These are phyloP conservation scores for Aspergillus taichungensis DNA, from an alignment of 495 filamentous ascomycete genomes.

Conservation along the genomic window DNA sequence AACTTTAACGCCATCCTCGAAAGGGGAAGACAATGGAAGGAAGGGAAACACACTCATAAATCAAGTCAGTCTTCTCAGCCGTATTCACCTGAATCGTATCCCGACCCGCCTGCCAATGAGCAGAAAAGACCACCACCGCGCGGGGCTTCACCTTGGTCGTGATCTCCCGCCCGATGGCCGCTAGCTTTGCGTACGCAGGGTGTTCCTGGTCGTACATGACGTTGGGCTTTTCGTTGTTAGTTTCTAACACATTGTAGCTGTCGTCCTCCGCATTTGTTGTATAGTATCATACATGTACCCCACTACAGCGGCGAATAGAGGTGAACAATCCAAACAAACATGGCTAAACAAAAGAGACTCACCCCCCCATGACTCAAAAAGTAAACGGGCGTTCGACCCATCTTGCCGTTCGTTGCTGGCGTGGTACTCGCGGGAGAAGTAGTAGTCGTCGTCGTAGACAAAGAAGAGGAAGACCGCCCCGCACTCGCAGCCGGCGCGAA, in stretches of 20 bases:
- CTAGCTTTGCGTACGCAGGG: constrained; percentile 63
- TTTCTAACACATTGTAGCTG: neutral
- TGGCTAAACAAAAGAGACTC: constrained; percentile 22
- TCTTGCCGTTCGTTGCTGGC: neutral
- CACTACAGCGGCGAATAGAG: neutral
- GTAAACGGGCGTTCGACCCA: constrained; percentile 55
- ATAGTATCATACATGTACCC: neutral
- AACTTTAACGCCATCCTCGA: too few relatives aligned
- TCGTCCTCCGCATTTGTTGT: neutral
- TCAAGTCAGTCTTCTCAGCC: constrained; percentile 58
- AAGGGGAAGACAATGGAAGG: neutral
- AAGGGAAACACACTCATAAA: constrained; percentile 67
- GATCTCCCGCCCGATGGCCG: constrained; percentile 66
- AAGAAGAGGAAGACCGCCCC: constrained; percentile 1
- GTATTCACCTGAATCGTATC: constrained; percentile 63
- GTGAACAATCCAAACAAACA: neutral
- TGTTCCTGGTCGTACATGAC: constrained; percentile 67
- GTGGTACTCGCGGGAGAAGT: neutral
- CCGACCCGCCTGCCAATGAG: constrained; percentile 66
- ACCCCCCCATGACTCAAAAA: constrained; percentile 74
- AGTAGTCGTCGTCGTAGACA: constrained; percentile 3
- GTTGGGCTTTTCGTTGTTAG: constrained; percentile 44
- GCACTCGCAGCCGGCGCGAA: constrained; percentile 3
- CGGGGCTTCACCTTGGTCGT: constrained; percentile 69
- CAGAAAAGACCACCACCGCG: constrained; percentile 79